A percentile compares a stretch with the other conserved stretches of the same genome.
Conservation (phyloP, 2,329 filamentous ascomycete species). For the Plectosphaerella plurivora region DNA sequence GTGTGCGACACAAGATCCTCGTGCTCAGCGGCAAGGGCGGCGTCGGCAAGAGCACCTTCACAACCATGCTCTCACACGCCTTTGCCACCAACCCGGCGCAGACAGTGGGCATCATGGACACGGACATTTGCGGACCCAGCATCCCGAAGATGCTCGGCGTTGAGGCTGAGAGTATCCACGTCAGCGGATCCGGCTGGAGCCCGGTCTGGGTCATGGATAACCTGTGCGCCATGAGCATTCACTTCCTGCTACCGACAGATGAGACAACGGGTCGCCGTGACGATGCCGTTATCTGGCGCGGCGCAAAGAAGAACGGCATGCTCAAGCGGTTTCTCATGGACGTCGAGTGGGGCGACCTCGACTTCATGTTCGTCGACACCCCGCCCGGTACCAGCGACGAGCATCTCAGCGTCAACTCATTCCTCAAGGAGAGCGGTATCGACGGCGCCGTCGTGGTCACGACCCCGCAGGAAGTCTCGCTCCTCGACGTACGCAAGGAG, state of each 20-base stretch:
- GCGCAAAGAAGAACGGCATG: constrained; percentile 95
- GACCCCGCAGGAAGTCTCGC: constrained; percentile 88
- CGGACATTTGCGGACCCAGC: constrained; percentile 91
- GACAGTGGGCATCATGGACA: constrained; percentile 93
- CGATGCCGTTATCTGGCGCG: constrained; percentile 95
- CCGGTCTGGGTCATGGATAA: constrained; percentile 96
- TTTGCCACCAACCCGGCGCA: constrained; percentile 77
- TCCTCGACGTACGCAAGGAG: constrained; percentile 93
- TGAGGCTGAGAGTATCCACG: constrained; percentile 87
- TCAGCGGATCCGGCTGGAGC: constrained; percentile 84
- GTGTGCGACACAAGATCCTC: constrained; percentile 86
- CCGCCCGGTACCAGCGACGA: constrained; percentile 94
- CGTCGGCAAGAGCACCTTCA: constrained; percentile 94
- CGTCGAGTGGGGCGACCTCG: constrained; percentile 94
- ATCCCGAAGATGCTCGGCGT: constrained; percentile 99
- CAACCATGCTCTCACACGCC: constrained; percentile 79
- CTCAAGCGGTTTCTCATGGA: constrained; percentile 99
- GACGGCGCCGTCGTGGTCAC: constrained; percentile 92
- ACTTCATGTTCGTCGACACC: constrained; percentile 91
- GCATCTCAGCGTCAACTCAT: constrained; percentile 88
- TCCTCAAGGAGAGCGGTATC: constrained; percentile 85
- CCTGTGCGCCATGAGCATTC: constrained; percentile 91
- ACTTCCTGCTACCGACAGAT: constrained; percentile 91
- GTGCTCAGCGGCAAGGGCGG: constrained; percentile 93
- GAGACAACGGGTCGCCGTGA: constrained; percentile 49